Conservation (phyloP, 768 basidiomycete species). For the Polyporus arcularius region DNA sequence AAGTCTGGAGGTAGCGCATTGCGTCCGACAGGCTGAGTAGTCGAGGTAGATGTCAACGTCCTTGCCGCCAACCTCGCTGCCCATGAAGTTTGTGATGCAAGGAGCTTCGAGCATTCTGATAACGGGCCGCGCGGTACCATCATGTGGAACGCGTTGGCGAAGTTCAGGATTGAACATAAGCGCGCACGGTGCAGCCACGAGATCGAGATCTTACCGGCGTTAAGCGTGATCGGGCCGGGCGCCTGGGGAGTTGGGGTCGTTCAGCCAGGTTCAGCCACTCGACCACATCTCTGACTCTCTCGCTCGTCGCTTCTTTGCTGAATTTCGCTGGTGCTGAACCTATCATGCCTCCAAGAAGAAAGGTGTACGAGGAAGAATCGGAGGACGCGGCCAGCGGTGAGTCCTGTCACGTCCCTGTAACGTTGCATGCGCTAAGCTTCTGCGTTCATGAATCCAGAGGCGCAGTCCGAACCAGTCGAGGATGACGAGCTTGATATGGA, state of each 20-base stretch:
- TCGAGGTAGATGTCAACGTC: not conserved
- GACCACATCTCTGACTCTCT: not conserved
- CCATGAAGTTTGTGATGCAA: not conserved
- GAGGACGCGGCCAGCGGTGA: slow-evolving; percentile 23
- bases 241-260: too few species aligned
- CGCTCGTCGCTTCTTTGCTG: not conserved
- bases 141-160: not conserved
- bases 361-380: slow-evolving; percentile 17
- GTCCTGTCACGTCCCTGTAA: not conserved
- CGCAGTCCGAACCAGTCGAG: slow-evolving; percentile 37
- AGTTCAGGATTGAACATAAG: not conserved
- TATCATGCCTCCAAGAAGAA: slow-evolving; percentile 16
- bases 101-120: not conserved
- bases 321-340: too few species aligned
- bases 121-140: not conserved
- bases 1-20: not conserved
- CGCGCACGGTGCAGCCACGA: not conserved
- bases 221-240: too few species aligned
- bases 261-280: too few species aligned
- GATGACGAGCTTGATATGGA: slow-evolving; percentile 42
- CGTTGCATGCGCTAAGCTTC: not conserved
- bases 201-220: not conserved
- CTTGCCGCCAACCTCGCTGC: not conserved
- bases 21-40: not conserved
- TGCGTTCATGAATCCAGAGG: slow-evolving; percentile 9